Base-by-base conservation (phyloP, 768 basidiomycete genomes). In the Rhodocollybia butyracea region DNA sequence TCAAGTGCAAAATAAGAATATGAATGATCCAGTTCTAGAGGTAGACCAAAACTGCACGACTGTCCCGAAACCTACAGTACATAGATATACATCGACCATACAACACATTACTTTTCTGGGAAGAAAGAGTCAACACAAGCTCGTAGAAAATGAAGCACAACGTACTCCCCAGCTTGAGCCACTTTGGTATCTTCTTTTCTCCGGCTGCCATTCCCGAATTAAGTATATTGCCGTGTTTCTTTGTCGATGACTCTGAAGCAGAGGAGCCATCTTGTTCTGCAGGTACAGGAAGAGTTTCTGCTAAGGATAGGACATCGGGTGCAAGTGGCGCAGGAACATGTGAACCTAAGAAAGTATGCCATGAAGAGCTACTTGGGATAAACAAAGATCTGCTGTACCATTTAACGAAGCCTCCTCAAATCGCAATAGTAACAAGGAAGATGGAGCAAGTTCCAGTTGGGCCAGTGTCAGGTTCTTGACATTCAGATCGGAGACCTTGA, bases 391-490 rank as follows among this genome's bases (percentile, higher is more conserved):
- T 34, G 11, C 67, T 77, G 29, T 57, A 89, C 90, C 77, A 62
- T 94, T 93, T 47, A 91, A 67, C 4, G 74, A 66, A 5, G 85
- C 84, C 51, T 91, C 86, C 57, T 84, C 80, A 64, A 94, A 95
- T 54, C 84, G 78, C 56, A 95, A 72, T 41, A 89, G 71, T 10
- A 96, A 79, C 15, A 94, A 70, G 8, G 91, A 89, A 2, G 90
- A 86, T 1, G 93, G 93, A 1, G 92, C 83, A 22, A 96, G 74
- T 31, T 88, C 79, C 11, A 96, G 77, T 39, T 91, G 81, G 2
- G 76, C 69, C 2, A 96, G 76, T 11, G 78, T 79, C 50, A 85
- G 75, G 64, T 88, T 84, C 60, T 84, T 84, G 27, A 91, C 84
- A 56, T 75, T 71, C 8, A 83, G 82, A 61, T 94, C 93, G 5